These are phyloP conservation scores for Pythium chondricola DNA, from an alignment of 352 stramenopile species.

Conservation along the genomic window DNA sequence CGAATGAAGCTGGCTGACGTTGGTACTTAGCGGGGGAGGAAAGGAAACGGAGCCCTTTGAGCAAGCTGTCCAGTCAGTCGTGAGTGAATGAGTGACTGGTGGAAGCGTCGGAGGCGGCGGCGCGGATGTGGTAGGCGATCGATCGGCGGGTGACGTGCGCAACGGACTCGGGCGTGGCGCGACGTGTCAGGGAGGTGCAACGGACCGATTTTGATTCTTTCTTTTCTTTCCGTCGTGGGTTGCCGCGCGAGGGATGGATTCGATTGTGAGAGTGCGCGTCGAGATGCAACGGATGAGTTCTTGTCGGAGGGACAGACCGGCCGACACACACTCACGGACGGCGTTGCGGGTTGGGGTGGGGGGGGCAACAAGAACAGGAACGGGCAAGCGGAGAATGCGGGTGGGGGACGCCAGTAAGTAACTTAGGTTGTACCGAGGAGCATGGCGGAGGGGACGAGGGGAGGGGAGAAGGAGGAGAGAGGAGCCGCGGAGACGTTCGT, in stretches of 20 bases:
- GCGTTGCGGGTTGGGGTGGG: background rate
- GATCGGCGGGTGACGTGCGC: constrained; percentile 15
- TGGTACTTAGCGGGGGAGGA: too few species aligned
- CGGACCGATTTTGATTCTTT: background rate
- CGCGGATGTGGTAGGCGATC: background rate
- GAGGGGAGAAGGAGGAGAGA: background rate
- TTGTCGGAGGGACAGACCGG: background rate
- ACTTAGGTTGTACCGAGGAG: background rate
- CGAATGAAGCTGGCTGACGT: too few species aligned
- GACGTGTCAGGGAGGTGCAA: constrained; percentile 10
- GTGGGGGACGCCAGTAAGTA: too few species aligned
- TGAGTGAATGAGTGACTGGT: too few species aligned
- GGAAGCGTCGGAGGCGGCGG: background rate
- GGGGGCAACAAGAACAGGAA: too few species aligned
- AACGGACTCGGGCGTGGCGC: constrained; percentile 6
- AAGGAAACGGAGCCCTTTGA: too few species aligned
- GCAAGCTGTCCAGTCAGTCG: too few species aligned
- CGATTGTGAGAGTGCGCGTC: background rate
- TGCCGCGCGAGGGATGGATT: background rate
- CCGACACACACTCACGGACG: background rate
- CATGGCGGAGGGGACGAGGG: background rate
- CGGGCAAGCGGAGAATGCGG: background rate
- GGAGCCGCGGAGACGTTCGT: background rate
- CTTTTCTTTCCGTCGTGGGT: background rate
- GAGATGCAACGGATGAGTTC: background rate